Conservation (phyloP, 805 yeast species). For the Cephaloascus fragrans region DNA sequence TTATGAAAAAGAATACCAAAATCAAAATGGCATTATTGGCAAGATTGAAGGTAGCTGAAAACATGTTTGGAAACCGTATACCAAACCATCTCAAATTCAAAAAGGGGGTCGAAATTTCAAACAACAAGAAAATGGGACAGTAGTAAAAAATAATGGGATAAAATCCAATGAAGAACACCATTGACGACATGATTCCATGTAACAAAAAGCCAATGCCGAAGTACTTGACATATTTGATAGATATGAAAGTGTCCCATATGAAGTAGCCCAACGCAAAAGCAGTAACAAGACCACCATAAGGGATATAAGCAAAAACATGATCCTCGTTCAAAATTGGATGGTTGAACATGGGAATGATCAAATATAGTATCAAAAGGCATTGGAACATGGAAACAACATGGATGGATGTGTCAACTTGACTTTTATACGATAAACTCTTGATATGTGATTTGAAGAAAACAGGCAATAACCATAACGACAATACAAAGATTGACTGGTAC, state of each 20-base stretch:
- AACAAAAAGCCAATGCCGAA: constrained; percentile 23
- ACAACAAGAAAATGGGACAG: constrained; percentile 20
- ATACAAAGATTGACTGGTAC: constrained; percentile 16
- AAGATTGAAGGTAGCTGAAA: constrained; percentile 17
- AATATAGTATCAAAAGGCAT: constrained; percentile 14
- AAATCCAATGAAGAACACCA: constrained; percentile 14
- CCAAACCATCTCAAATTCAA: constrained; percentile 25
- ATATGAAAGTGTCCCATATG: constrained; percentile 22
- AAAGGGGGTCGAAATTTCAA: constrained; percentile 26
- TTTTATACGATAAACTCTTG: constrained; percentile 3
- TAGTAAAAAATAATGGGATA: constrained; percentile 19
- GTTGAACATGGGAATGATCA: constrained; percentile 17
- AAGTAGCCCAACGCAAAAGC: constrained; percentile 22
- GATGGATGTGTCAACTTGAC: constrained; percentile 16
- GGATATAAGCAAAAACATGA: constrained; percentile 20
- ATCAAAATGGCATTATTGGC: constrained; percentile 21
- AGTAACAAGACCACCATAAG: constrained; percentile 17
- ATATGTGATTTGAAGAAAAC: neutral
- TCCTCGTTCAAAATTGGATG: constrained; percentile 15
- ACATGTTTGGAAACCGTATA: constrained; percentile 14
- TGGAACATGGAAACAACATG: constrained; percentile 22
- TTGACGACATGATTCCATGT: constrained; percentile 23
- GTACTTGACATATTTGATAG: constrained; percentile 12
- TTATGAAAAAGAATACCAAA: constrained; percentile 19
- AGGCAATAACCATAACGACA: constrained; percentile 4